phyloP scores from a whole-genome alignment of 1,284 basidiomycete species.

The Coriolopsis trogii region DNA sequence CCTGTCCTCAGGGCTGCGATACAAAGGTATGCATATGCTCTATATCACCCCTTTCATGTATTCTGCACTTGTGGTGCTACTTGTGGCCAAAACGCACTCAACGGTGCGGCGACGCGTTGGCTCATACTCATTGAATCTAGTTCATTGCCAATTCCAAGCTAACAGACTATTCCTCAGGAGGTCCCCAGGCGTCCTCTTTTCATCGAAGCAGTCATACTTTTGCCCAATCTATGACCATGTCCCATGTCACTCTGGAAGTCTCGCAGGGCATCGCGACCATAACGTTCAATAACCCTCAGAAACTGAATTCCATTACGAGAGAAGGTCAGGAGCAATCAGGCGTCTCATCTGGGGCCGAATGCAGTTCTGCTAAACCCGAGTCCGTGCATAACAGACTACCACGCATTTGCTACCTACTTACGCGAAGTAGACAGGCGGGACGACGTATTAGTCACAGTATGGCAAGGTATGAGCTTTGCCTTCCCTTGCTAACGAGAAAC shows the following conservation, averaged over 20 bases:
- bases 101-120: no score
- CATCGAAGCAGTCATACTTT: no score
- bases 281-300: slow-evolving; percentile 61
- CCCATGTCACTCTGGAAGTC: slow-evolving; percentile 46
- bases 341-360: no score
- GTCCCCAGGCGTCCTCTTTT: no score
- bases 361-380: not conserved
- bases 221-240: slow-evolving; percentile 2
- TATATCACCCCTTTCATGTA: no score
- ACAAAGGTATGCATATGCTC: no score
- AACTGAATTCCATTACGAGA: slow-evolving; percentile 61
- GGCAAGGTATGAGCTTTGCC: slow-evolving; percentile 54
- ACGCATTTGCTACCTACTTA: slow-evolving; percentile 57
- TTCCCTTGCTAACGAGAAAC: not conserved
- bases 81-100: no score
- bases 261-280: slow-evolving; percentile 67
- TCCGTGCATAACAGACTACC: slow-evolving; percentile 52
- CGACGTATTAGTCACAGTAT: slow-evolving; percentile 66
- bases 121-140: no score
- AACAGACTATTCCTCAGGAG: no score
- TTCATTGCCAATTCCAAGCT: no score
- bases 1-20: no score
- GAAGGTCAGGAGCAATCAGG: slow-evolving; percentile 45
- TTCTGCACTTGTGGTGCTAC: no score
- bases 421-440: slow-evolving; percentile 59